Percentiles rank a stretch among this genome's conserved stretches.
These are phyloP conservation scores for Circinella umbellata DNA, from an alignment of 371 early-diverging fungal species.

Conservation along the genomic window DNA sequence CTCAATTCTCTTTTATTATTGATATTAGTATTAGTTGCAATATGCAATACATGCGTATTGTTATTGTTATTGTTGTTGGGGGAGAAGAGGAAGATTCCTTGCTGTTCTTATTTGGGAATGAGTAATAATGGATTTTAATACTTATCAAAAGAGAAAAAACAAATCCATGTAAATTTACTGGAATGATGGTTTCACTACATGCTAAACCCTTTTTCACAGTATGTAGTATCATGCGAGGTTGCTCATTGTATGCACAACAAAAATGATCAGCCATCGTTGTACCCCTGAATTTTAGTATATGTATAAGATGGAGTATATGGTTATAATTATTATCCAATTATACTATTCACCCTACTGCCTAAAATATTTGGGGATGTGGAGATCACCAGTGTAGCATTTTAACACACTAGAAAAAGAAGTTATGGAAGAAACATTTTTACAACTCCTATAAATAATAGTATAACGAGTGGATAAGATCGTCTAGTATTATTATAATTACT, in stretches of 20 bases:
- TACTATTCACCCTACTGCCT: too few relatives aligned
- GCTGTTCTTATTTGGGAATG: too few relatives aligned
- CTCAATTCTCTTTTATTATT: too few relatives aligned
- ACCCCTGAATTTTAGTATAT: neutral
- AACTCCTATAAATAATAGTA: neutral
- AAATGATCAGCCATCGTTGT: conserved; percentile 3
- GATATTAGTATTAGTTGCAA: too few relatives aligned
- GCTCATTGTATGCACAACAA: conserved; percentile 1
- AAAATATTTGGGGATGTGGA: neutral
- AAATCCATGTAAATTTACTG: conserved; percentile 6
- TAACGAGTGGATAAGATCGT: too few relatives aligned
- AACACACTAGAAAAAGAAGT: neutral
- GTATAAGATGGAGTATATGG: too few relatives aligned
- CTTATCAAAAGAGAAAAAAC: neutral
- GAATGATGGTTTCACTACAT: conserved; percentile 16
- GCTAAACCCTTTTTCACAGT: neutral
- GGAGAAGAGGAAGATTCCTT: too few relatives aligned
- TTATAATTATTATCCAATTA: too few relatives aligned
- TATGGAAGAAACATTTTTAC: neutral
- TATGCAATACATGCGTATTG: too few relatives aligned
- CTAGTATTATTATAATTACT: too few relatives aligned
- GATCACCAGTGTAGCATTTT: neutral
- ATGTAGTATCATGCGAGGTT: conserved; percentile 1
- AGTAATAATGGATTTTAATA: too few relatives aligned
- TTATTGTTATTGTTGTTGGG: too few relatives aligned